Conservation (phyloP, 768 basidiomycete genomes). For the Podaxis sp. region DNA sequence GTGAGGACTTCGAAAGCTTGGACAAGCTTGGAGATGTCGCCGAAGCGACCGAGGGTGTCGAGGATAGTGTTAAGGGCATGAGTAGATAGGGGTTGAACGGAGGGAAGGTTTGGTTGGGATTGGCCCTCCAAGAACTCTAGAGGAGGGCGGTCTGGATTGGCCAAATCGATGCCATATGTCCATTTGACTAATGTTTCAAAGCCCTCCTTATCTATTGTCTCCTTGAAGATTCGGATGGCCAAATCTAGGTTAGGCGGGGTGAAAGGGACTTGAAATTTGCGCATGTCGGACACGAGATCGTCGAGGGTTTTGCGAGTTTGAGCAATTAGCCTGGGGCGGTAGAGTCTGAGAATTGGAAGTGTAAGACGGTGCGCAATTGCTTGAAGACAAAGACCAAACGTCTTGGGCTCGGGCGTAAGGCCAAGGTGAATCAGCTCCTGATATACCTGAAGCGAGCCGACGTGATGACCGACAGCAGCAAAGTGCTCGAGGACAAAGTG, state of each 20-base stretch:
- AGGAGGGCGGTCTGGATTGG: conserved; percentile 68
- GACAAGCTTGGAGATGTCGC: conserved; percentile 64
- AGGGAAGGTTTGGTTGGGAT: conserved; percentile 17
- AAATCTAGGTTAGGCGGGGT: conserved; percentile 66
- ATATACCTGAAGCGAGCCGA: conserved; percentile 59
- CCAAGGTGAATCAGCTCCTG: conserved; percentile 50
- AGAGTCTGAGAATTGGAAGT: conserved; percentile 46
- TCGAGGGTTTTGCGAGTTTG: conserved; percentile 48
- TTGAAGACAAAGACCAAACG: conserved; percentile 64
- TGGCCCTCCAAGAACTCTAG: conserved; percentile 37
- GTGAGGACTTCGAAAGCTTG: conserved; percentile 80
- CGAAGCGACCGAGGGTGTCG: conserved; percentile 62
- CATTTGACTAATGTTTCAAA: conserved; percentile 62
- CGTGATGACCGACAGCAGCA: conserved; percentile 69
- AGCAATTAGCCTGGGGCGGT: conserved; percentile 32
- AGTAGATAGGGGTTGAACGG: conserved; percentile 52
- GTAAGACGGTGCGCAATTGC: conserved; percentile 67
- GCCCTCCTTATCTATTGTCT: conserved; percentile 51
- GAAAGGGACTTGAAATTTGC: conserved; percentile 39
- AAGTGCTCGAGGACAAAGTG: conserved; percentile 75
- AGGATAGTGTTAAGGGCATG: conserved; percentile 71
- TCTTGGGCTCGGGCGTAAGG: conserved; percentile 47
- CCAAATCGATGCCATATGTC: conserved; percentile 76
- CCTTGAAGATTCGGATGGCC: conserved; percentile 65
- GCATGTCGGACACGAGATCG: conserved; percentile 60